Evolutionary conservation across 1,284 basidiomycete genomes (phyloP), one percentile per base, ranked within the genome.

Genomic region (Puccinia horiana): DNA sequence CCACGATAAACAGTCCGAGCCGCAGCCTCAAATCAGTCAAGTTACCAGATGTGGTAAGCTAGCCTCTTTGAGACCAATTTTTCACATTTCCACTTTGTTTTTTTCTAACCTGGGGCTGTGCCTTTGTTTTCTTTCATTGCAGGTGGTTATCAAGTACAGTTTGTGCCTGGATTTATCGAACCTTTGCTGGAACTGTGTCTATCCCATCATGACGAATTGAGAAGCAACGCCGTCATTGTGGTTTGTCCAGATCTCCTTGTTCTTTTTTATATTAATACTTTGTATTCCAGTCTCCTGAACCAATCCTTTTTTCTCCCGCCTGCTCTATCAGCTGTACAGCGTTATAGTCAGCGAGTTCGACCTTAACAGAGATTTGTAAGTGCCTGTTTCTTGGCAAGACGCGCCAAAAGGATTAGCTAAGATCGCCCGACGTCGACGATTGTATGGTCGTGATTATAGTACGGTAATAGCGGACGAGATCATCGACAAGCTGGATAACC

Each of bases 121-220:
- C 12, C 11, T 9, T 23, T 42, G 18, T 35, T 52, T 54, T 29
- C 37, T 42, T 56, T 42, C 32, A 23, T 69, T n/a, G 5, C 44
- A 82, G 81, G 81, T 4, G 81, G 85, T 20, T 86, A 84, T 80
- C 86, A 86, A 76, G 86, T 87, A 12, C 86, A 87, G 40, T 87
- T 87, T 54, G 85, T 87, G 61, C 93, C 92, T 83, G 89, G 92
- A n/a, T 90, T 98, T 18, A 94, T 97, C 37, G 95, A 94, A 79
- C 92, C 93, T 78, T 92, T 98, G 72, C 92, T 99, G 81, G 93
- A 95, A 85, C 89, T 98, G 1, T 98, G 96, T 86, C 89, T 98
- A 69, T 97, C 95, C 83, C 94, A 96, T 85, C 96, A 98, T 85
- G 96, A 98, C 86, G 92, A 93, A 85, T 89, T 98, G 74, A 92